Evolutionary conservation across 176 grass and related monocot genomes (phyloP).

Genomic region (Ensete glaucum): DNA sequence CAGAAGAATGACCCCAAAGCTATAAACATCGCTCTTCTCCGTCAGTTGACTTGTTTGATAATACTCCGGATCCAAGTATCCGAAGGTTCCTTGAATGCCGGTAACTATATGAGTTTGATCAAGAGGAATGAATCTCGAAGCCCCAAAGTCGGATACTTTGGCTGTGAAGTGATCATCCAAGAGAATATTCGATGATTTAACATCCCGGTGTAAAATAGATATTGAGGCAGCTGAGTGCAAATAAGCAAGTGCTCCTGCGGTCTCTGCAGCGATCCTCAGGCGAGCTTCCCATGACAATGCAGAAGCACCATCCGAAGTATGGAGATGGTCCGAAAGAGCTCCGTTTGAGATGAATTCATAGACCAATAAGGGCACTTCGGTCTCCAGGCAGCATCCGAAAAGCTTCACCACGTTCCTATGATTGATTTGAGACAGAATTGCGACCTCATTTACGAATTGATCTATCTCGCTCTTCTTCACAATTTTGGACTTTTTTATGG

Average conservation of each 20-base stretch:
- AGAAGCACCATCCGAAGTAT: background rate
- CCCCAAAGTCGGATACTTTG: background rate
- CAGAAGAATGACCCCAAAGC: too few species aligned
- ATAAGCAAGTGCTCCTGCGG: conserved; percentile 3
- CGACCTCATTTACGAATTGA: conserved; percentile 2
- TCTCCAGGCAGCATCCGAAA: conserved; percentile 2
- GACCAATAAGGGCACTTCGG: background rate
- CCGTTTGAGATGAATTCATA: conserved; percentile 10
- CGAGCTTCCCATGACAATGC: conserved; percentile 6
- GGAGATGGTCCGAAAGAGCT: background rate
- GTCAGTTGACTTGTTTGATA: too few species aligned
- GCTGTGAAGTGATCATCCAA: background rate
- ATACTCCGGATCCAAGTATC: too few species aligned
- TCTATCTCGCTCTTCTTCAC: conserved; percentile 2
- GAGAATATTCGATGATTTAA: background rate
- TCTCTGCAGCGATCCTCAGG: background rate
- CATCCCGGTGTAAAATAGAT: background rate
- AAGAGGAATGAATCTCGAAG: background rate
- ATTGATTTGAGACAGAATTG: conserved; percentile 7
- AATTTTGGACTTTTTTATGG: background rate
- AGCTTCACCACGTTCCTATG: background rate
- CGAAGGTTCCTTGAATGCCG: too few species aligned
- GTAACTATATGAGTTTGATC: background rate
- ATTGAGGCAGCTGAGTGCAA: background rate
- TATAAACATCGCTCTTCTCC: too few species aligned